Evolutionary conservation across 2,329 filamentous ascomycete genomes (phyloP), one percentile per base, ranked within the genome.

Genomic region (Juglanconis juglandina): DNA sequence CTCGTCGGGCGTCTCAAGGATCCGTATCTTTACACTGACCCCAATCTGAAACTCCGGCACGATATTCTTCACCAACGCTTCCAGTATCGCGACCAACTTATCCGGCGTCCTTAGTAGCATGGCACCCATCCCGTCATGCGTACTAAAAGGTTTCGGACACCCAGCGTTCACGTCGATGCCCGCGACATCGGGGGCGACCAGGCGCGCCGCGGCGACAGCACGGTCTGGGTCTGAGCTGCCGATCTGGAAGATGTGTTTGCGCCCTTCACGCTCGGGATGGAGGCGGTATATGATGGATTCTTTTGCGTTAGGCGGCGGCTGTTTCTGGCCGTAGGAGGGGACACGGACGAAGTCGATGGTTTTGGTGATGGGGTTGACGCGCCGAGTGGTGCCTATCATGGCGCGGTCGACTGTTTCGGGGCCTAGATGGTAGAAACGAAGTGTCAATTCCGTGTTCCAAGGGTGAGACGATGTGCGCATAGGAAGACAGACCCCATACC

Each of bases 141-240:
- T 96, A 70, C 91, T 96, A 75, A 99, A 99, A 0, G 94, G 91
- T 75, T 99, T 99, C 0, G 95, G 95, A 71, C 95, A 99, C n/a
- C 95, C 95, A 0, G 95, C 92, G 73, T 99, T 99, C 64, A 99
- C 89, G 73, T 98, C 95, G 67, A 99, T 97, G 62, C 95, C 95
- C 0, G 88, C 87, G 3, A 99, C 95, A 74, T 98, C 92, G 11
- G 79, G 83, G 0, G 93, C 95, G 24, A 99, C 89, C 14, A 97
- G 77, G 56, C 87, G 87, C 2, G 94, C 92, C 1, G 94, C 93
- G 72, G 90, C 78, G 0, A 98, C 93, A 1, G 95, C 95, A 35
- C 87, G 83, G 11, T 89, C 87, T 0, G 95, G 92, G 61, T 90
- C 87, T 9, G 92, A 86, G 0, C 94, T 96, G 61, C 95, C 95